Evolutionary conservation across 116 monocot species (phyloP), one percentile per base, ranked within the genome.

Genomic region (Papilionanthe hybrid): DNA sequence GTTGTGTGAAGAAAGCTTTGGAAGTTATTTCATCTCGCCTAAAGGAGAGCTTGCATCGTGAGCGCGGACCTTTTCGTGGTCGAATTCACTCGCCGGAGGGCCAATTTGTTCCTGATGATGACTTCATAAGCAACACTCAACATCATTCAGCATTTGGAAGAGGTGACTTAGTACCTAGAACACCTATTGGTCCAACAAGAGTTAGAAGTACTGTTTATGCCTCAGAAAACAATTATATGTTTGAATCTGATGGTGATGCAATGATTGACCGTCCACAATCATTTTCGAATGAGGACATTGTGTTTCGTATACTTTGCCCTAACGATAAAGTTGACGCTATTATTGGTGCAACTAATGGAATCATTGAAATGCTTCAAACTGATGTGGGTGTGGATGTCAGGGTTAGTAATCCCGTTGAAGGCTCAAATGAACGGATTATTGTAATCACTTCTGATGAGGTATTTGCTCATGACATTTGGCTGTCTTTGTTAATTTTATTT

Each of bases 41-140:
- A 53, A 94, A 94, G 87, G 94, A 98, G 85, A 98, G 94, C 75
- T 65, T 91, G 80, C 98, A 98, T 82, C 89, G 98, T 57, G 94
- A 98, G 17, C 91, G 93, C 72, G 89, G 93, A 63, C 86, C 86
- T 76, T 94, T 90, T 75, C 91, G 86, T 79, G 93, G 93, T 47
- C 84, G 94, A 77, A 20, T 85, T 41, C 86, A 89, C 80, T 89
- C 93, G 32, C 82, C 89, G 29, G 94, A 98, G 47, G 82, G 75
- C 23, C 79, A 82, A 81, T 69, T 84, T 27, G 67, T 86, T 55
- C 75, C 81, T 60, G 92, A 94, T 63, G 90, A 92, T 58, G 97
- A 94, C 50, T 91, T 88, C 18, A 47, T 72, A 15, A 78, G 78
- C 55, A 84, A 75, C 53, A 55, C 68, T 43, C 90, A 83, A 27